A percentile compares a stretch with the other conserved stretches of the same genome.
Conservation (phyloP, 352 stramenopile species). For the Globisporangium alternatum region DNA sequence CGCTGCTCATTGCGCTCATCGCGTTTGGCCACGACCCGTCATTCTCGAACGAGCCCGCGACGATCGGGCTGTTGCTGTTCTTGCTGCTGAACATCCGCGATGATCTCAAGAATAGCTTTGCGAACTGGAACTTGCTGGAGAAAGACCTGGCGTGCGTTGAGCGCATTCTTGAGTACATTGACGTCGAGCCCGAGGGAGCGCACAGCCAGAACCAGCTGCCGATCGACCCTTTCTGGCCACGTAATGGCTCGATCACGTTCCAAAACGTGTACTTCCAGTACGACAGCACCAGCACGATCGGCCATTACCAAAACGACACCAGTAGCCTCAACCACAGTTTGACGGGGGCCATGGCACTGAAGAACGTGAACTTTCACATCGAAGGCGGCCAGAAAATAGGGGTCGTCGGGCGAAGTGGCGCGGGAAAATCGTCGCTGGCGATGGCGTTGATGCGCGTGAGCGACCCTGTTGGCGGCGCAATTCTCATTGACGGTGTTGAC, state of each 20-base stretch:
- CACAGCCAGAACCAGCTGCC: slow-evolving; percentile 1
- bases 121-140: slow-evolving; percentile 39
- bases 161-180: slow-evolving; percentile 38
- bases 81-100: slow-evolving; percentile 38
- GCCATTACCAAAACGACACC: slow-evolving; percentile 29
- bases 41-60: slow-evolving; percentile 10
- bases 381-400: slow-evolving; percentile 52
- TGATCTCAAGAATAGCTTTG: slow-evolving; percentile 16
- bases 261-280: slow-evolving; percentile 33
- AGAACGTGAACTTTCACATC: slow-evolving; percentile 47
- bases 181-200: slow-evolving; percentile 13
- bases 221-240: slow-evolving; percentile 28
- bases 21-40: slow-evolving; percentile 25
- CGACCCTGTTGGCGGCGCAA: slow-evolving; percentile 40
- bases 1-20: slow-evolving; percentile 36
- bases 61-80: slow-evolving; percentile 42
- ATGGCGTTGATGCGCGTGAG: slow-evolving; percentile 58
- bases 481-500: slow-evolving; percentile 90
- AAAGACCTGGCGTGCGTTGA: slow-evolving; percentile 30
- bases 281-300: not conserved
- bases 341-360: slow-evolving; percentile 29
- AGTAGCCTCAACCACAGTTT: not conserved
- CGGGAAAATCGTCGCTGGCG: slow-evolving; percentile 57
- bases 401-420: slow-evolving; percentile 57
- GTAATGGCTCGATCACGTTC: slow-evolving; percentile 31